Conservation (phyloP, 441 rosid species). For the Populus hybrid region DNA sequence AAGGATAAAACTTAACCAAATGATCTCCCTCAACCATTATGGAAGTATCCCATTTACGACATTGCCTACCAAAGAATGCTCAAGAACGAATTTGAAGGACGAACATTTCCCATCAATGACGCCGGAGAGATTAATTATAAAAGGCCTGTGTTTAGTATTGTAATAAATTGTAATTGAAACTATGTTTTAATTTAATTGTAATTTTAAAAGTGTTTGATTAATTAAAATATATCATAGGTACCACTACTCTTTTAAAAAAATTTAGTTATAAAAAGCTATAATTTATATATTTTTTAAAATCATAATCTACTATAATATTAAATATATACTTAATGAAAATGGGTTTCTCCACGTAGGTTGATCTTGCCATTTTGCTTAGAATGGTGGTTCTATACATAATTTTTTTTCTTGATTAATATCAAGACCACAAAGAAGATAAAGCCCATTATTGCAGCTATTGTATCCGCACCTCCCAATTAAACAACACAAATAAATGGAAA, state of each 20-base stretch:
- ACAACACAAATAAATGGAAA: constrained; percentile 12
- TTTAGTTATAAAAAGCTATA: too few species aligned
- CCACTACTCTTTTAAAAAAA: too few species aligned
- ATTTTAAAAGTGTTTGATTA: too few species aligned
- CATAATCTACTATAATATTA: too few species aligned
- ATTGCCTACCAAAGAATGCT: constrained; percentile 50
- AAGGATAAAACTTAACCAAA: constrained; percentile 21
- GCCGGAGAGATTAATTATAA: background rate
- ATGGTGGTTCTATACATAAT: constrained; percentile 41
- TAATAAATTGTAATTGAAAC: too few species aligned
- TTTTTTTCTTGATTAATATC: constrained; percentile 31
- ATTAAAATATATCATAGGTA: too few species aligned
- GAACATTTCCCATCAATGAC: constrained; percentile 28
- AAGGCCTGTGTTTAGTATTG: too few species aligned
- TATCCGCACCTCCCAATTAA: constrained; percentile 3
- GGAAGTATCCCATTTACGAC: constrained; percentile 55
- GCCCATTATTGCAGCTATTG: constrained; percentile 12
- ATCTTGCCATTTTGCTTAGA: constrained; percentile 39
- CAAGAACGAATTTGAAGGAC: constrained; percentile 53
- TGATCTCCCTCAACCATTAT: constrained; percentile 46
- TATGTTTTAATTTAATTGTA: too few species aligned
- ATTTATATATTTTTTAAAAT: too few species aligned
- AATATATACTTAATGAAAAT: constrained; percentile 18
- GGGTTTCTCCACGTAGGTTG: constrained; percentile 53
- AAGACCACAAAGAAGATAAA: constrained; percentile 35